Percentiles rank a stretch among this genome's conserved stretches.
These are phyloP conservation scores for Aspergillus fumigatiaffinis DNA, from an alignment of 2,329 filamentous ascomycete species.

Conservation along the genomic window DNA sequence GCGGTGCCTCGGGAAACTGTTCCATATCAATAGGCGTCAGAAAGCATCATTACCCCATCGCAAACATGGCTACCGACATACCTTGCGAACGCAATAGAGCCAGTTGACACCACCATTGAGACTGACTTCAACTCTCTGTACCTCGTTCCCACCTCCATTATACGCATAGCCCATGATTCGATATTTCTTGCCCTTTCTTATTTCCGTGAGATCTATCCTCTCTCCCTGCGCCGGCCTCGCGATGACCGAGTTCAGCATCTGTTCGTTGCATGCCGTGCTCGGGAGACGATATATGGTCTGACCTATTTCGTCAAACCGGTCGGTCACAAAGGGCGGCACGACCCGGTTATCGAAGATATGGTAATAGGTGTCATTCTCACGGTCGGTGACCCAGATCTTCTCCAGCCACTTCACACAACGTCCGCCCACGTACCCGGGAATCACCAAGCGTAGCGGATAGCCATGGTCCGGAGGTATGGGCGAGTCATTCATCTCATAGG, in stretches of 20 bases:
- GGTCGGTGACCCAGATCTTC: conserved; percentile 38
- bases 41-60: not conserved
- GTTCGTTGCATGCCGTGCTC: conserved; percentile 47
- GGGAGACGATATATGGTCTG: conserved; percentile 47
- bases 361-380: conserved; percentile 42
- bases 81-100: conserved; percentile 47
- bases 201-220: conserved; percentile 37
- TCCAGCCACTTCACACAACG: conserved; percentile 43
- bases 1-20: conserved; percentile 45
- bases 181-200: conserved; percentile 40
- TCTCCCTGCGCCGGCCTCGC: conserved; percentile 46
- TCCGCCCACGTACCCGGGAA: conserved; percentile 42
- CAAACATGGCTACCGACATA: conserved; percentile 14
- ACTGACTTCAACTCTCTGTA: conserved; percentile 48
- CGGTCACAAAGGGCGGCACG: conserved; percentile 46
- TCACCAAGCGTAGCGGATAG: conserved; percentile 40
- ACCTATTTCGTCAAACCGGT: conserved; percentile 48
- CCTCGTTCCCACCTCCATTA: conserved; percentile 48
- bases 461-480: conserved; percentile 42
- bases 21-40: not conserved
- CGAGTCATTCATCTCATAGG: conserved; percentile 41
- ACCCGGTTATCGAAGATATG: conserved; percentile 51
- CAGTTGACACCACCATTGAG: conserved; percentile 47
- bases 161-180: conserved; percentile 48
- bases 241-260: conserved; percentile 49